Evolutionary conservation across 2,329 filamentous ascomycete species (phyloP).

Genomic region (Paracoccidioides lutzii): DNA sequence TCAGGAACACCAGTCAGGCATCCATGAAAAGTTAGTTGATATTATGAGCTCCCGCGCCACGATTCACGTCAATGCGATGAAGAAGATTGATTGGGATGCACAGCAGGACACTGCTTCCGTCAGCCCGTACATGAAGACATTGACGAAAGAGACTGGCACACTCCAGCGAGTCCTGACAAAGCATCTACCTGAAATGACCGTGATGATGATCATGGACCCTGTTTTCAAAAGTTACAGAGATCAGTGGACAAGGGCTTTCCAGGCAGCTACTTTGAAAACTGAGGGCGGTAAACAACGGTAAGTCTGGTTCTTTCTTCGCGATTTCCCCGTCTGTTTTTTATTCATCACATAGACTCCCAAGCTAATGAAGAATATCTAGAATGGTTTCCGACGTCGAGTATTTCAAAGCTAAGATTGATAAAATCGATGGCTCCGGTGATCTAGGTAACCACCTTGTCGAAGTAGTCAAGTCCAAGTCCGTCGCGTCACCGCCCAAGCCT

Average conservation of each 20-base stretch:
- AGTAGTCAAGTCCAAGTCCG: constrained; percentile 27
- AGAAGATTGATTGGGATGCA: constrained; percentile 60
- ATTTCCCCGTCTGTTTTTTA: constrained; percentile 17
- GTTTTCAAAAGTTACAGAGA: constrained; percentile 74
- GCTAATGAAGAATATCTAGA: constrained; percentile 33
- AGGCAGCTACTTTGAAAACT: constrained; percentile 51
- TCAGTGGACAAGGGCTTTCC: constrained; percentile 61
- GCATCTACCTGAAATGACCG: constrained; percentile 62
- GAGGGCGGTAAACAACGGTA: constrained; percentile 60
- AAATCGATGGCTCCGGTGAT: constrained; percentile 66
- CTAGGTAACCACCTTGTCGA: constrained; percentile 56
- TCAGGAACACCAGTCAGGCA: constrained; percentile 80
- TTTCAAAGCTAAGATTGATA: constrained; percentile 57
- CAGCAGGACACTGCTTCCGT: constrained; percentile 33
- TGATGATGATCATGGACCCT: constrained; percentile 71
- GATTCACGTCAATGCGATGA: constrained; percentile 62
- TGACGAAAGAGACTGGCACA: constrained; percentile 74
- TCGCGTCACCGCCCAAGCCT: constrained; percentile 11
- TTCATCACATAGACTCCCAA: constrained; percentile 10
- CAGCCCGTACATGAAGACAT: constrained; percentile 70
- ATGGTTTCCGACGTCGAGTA: constrained; percentile 65
- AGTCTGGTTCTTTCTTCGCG: constrained; percentile 18
- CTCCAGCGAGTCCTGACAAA: constrained; percentile 73
- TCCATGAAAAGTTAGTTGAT: constrained; percentile 84
- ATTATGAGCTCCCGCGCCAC: constrained; percentile 74